phyloP scores from a whole-genome alignment of 2,329 filamentous ascomycete species.

The Dactylellina sp. region DNA sequence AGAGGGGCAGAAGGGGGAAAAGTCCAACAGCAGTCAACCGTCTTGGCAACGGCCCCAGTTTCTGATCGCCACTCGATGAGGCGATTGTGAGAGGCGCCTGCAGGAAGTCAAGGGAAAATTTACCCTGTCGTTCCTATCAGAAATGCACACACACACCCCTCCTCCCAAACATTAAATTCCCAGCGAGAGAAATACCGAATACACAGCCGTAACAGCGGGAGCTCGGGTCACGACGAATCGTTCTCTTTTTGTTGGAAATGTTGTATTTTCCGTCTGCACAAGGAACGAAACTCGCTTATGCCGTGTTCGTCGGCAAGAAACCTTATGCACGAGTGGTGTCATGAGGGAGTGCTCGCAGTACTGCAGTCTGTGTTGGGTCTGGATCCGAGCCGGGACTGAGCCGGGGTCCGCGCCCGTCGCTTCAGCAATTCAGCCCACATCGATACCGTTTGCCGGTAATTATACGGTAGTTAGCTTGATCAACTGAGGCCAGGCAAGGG shows the following conservation, averaged over 20 bases:
- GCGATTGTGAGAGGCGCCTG: background rate
- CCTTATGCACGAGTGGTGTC: constrained; percentile 51
- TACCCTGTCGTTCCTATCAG: background rate
- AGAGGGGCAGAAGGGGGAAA: too few species aligned
- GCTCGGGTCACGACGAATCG: background rate
- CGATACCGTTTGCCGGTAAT: constrained; percentile 14
- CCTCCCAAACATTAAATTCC: background rate
- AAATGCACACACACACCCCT: background rate
- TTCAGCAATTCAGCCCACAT: background rate
- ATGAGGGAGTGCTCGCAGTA: constrained; percentile 32
- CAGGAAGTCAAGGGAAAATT: background rate
- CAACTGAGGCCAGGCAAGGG: background rate
- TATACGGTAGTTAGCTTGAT: background rate
- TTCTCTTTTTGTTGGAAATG: background rate
- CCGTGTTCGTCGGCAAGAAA: constrained; percentile 32
- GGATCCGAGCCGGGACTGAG: constrained; percentile 17
- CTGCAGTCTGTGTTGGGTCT: constrained; percentile 39
- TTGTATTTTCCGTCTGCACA: constrained; percentile 28
- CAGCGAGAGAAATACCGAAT: background rate
- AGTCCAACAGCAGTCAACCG: constrained; percentile 10
- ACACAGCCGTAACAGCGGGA: constrained; percentile 2
- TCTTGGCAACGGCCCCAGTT: constrained; percentile 37
- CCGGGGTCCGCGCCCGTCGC: background rate
- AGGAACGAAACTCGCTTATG: constrained; percentile 44
- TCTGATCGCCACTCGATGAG: background rate